Evolutionary conservation across 371 early-diverging fungal genomes (phyloP).

Genomic region (Actinomortierella wolfii): DNA sequence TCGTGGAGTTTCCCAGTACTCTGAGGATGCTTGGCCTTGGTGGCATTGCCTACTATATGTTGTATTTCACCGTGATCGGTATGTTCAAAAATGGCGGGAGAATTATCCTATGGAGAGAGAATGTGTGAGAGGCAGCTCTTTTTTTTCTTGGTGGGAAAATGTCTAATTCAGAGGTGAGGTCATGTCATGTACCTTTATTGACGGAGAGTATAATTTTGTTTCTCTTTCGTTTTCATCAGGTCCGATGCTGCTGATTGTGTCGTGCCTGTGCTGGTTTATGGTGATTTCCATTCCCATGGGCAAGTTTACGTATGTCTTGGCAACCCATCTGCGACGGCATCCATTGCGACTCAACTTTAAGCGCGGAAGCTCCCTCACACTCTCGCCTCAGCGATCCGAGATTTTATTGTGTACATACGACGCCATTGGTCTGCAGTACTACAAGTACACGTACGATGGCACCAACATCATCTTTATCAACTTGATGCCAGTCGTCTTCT

Average conservation of each 20-base stretch:
- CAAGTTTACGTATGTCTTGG: constrained; percentile 80
- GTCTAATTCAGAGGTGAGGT: too few species aligned
- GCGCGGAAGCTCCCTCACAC: constrained; percentile 56
- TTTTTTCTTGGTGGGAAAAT: too few species aligned
- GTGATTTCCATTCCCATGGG: constrained; percentile 94
- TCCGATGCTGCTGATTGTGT: constrained; percentile 78
- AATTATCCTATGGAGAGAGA: too few species aligned
- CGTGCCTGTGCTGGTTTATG: constrained; percentile 82
- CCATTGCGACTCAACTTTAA: constrained; percentile 82
- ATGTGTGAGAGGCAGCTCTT: too few species aligned
- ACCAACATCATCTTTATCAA: constrained; percentile 97
- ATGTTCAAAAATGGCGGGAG: constrained; percentile 13
- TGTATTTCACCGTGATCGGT: constrained; percentile 58
- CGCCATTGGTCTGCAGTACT: constrained; percentile 82
- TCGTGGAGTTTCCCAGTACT: constrained; percentile 21
- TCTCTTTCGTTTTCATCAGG: constrained; percentile 43
- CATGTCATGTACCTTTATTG: too few species aligned
- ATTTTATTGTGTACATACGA: constrained; percentile 81
- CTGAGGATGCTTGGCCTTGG: constrained; percentile 57
- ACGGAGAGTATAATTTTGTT: not conserved
- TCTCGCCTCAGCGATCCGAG: constrained; percentile 51
- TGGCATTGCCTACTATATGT: constrained; percentile 63
- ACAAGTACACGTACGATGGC: constrained; percentile 94
- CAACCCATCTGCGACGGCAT: constrained; percentile 72
- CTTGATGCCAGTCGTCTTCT: constrained; percentile 79